Conservation (phyloP, 2,329 filamentous ascomycete species). For the Fusarium sarcochroum region DNA sequence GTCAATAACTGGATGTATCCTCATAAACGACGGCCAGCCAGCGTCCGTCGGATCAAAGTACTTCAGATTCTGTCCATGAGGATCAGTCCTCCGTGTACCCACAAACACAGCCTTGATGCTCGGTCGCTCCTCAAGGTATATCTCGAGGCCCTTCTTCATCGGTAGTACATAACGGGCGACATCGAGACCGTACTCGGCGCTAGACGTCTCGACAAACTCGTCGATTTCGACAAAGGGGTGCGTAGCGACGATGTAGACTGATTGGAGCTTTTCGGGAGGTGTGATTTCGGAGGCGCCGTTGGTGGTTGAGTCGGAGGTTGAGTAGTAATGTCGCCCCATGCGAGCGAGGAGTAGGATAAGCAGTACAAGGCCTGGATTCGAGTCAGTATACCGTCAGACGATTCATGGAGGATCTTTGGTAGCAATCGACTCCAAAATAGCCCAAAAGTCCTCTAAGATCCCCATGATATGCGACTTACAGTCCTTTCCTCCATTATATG, state of each 20-base stretch:
- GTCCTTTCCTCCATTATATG: constrained; percentile 98
- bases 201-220: constrained; percentile 80
- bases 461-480: constrained; percentile 55
- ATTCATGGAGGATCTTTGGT: neutral
- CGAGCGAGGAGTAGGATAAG: constrained; percentile 86
- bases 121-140: constrained; percentile 77
- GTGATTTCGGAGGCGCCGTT: constrained; percentile 34
- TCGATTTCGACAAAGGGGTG: constrained; percentile 91
- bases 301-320: constrained; percentile 43
- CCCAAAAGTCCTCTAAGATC: neutral
- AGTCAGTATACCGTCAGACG: neutral
- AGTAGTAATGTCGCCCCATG: constrained; percentile 59
- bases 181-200: constrained; percentile 79
- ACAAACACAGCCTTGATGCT: constrained; percentile 71
- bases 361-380: constrained; percentile 76
- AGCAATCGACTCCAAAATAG: accelerated
- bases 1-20: constrained; percentile 95
- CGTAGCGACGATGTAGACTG: constrained; percentile 89
- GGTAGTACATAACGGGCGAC: constrained; percentile 80
- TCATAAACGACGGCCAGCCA: constrained; percentile 93
- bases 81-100: constrained; percentile 89
- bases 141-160: constrained; percentile 85
- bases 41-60: constrained; percentile 90
- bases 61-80: constrained; percentile 83
- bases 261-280: constrained; percentile 70